Base-by-base conservation (phyloP, 352 stramenopile species). In the Globisporangium emineosum region DNA sequence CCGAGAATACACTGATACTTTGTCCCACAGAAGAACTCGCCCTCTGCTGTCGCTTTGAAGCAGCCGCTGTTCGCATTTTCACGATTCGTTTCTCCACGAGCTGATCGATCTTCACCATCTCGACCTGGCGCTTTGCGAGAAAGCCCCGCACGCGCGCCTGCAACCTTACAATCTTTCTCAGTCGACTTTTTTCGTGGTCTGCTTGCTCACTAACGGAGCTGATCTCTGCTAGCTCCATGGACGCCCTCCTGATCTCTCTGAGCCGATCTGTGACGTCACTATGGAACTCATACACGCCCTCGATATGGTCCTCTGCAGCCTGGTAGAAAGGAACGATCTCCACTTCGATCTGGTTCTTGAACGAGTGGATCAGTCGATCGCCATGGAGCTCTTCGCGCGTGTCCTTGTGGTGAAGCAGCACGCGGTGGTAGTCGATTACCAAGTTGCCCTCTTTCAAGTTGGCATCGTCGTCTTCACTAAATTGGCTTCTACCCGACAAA, bases 71-170 rank as follows among this genome's bases (percentile, higher is more conserved):
- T 23, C 51, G 35, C 62, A 79, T 76, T 19, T 71, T 66, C 42
- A 78, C 49, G 0, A 90, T 42, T 55, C 80, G 67, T 37, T 69
- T 59, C 43, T 87, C 78, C 10, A 89, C 63, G 0, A 92, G 71
- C 8, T 60, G 76, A 55, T 89, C 81, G 40, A 90, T 76, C 50
- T 78, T 79, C 55, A 85, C 49, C 17, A 77, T 64, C 23, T 77
- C 67, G 1, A 79, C 58, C 1, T 64, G 57, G 32, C 79, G 77
- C 29, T 67, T 80, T 1, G 72, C 76, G 7, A 89, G 60, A 30
- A 89, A 82, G 1, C 77, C 60, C 8, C 83, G 75, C 32, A 79
- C 70, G 2, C 69, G 64, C 33, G 79, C 62, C 67, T 91, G 83
- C 5, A 91, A 40, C 3, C 65, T 68, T 1, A 79, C 66, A 50